Evolutionary conservation across 2,329 filamentous ascomycete species (phyloP), one percentile per base, ranked within the genome.

Genomic region (Zarea fungicola): DNA sequence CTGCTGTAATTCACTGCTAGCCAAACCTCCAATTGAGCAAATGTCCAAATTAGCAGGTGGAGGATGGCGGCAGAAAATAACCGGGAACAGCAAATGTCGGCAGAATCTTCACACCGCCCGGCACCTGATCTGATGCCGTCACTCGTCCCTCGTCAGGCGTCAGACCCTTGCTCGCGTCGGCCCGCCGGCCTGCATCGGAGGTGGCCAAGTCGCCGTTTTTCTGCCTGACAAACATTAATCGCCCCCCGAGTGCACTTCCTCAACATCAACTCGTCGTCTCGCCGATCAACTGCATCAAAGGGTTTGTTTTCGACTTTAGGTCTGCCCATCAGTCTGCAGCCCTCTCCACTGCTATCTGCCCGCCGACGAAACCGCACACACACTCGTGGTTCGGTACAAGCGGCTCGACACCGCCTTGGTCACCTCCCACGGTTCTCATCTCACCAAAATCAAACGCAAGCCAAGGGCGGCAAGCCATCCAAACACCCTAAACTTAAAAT

Each of bases 181-280:
- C 44, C 44, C 44, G 44, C 44, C 44, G 44, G 44, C 36, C 44
- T 47, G 26, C 44, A 40, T 41, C 35, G 28, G 44, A 48, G 44
- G 23, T 46, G 36, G 25, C 26, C 44, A 34, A 23, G 35, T 41
- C 44, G 19, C 22, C 35, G n/a, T 41, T 48, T 48, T 48, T 48
- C 44, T 41, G 28, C 44, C 36, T 40, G 36, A 48, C 44, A 40
- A 48, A 48, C 36, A 21, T 41, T 28, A 23, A 40, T 25, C 28
- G 11, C 10, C 16, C 28, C 43, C 9, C 35, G 14, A 6, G 9
- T 4, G 5, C 25, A 21, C 26, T 5, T 21, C 9, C 16, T 31
- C 23, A 9, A 14, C 23, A 23, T 31, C 34, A 31, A n/a, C 19
- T 21, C 39, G 5, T 14, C 26, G 28, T 39, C n/a, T 34, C 7